Evolutionary conservation across 2,329 filamentous ascomycete species (phyloP), one percentile per base, ranked within the genome.

Genomic region (Diaporthe sp.): DNA sequence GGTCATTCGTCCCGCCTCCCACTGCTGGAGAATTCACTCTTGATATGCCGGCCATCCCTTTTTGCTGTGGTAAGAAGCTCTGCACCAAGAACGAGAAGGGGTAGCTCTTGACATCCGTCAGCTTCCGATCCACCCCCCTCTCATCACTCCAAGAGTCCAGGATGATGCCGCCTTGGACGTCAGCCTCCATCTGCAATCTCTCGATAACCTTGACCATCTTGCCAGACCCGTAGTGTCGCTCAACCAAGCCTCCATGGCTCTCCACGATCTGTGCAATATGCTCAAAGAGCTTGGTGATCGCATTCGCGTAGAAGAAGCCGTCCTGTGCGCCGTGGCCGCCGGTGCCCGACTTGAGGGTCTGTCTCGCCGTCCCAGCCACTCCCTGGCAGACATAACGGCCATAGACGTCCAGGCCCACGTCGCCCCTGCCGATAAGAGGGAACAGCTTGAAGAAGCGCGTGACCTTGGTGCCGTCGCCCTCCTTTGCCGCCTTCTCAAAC

Each of bases 371-470:
- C 22, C 93, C 91, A 9, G 96, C 95, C 51, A 99, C 96, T 22
- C 97, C 97, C 83, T 97, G 95, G 81, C 97, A 99, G 42, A 99
- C 96, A 83, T 98, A 99, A 79, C 93, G 91, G 1, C 97, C 97
- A 83, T 99, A 99, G 4, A 98, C 95, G 84, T 99, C 96, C 74
- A 99, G 84, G 0, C 97, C 97, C 10, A 96, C 94, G 73, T 98
- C 94, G 3, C 95, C 93, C 77, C 96, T 91, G 20, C 94, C 96
- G 81, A 99, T 98, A 49, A 99, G 87, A 22, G 97, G 97, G 81
- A 99, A 99, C 51, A 99, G 88, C 86, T 99, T 99, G 87, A 99
- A 99, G 87, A 99, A 99, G 57, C 97, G 89, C 1, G 97, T 98
- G 72, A 99, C 95, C 82, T 94, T 95, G 34, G 94, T 90, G 4